Evolutionary conservation across 768 basidiomycete genomes (phyloP).

Genomic region (Cystofilobasidium ferigula): DNA sequence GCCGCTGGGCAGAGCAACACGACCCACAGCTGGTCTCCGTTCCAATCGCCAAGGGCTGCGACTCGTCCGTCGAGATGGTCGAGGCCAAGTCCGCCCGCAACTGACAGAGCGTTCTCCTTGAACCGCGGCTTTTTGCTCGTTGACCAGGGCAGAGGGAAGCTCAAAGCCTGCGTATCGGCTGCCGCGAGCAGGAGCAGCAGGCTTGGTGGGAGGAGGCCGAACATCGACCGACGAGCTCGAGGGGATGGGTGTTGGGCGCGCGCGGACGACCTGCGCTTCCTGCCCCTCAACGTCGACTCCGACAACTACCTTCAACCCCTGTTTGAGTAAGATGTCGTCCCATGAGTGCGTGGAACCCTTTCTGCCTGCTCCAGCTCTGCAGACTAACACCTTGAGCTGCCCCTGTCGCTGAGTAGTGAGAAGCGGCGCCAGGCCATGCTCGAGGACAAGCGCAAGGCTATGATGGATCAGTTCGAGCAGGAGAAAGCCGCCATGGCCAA

Average conservation of each 20-base stretch:
- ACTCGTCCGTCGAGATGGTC: constrained; percentile 55
- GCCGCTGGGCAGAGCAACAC: background rate
- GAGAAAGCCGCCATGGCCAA: constrained; percentile 25
- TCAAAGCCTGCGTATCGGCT: background rate
- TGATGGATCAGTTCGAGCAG: constrained; percentile 32
- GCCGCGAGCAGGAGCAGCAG: background rate
- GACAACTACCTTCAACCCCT: background rate
- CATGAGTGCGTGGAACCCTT: constrained; percentile 6
- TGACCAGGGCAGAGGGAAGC: constrained; percentile 3
- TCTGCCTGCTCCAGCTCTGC: background rate
- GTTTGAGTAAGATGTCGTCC: constrained; percentile 8
- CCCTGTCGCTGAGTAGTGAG: constrained; percentile 40
- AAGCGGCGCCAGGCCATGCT: constrained; percentile 64
- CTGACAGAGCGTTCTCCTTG: constrained; percentile 64
- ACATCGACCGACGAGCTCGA: background rate
- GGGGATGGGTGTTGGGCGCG: background rate
- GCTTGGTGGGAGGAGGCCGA: constrained; percentile 9
- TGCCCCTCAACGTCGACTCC: background rate
- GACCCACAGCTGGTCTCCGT: constrained; percentile 86
- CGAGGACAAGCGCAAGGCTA: constrained; percentile 59
- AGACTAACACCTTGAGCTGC: background rate
- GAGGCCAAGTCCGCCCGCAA: constrained; percentile 69
- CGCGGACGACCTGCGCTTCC: background rate
- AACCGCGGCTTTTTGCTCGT: constrained; percentile 88
- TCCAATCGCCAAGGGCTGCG: constrained; percentile 86